Percentiles rank a stretch among this genome's conserved stretches.
These are phyloP conservation scores for Sarocladium brachiariae DNA, from an alignment of 2,329 filamentous ascomycete species.

Conservation along the genomic window DNA sequence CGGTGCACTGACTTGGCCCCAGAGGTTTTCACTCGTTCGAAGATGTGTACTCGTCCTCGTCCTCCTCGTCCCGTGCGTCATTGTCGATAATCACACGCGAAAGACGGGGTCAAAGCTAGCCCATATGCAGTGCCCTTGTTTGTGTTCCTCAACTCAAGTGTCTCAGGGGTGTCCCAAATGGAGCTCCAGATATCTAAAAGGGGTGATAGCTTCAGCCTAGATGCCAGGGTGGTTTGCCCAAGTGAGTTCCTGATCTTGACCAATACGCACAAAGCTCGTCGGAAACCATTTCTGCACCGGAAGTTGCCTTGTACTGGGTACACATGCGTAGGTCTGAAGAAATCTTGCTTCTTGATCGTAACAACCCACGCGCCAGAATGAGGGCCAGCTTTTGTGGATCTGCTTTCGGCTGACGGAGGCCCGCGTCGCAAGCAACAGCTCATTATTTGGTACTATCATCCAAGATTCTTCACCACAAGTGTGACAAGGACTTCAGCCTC, in stretches of 20 bases:
- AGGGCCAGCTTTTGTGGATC: not conserved
- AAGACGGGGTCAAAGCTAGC: not conserved
- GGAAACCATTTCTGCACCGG: not conserved
- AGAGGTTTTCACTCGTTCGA: not conserved
- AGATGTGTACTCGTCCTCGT: no score
- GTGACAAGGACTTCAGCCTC: not conserved
- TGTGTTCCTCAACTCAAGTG: no score
- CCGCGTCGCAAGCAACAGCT: not conserved
- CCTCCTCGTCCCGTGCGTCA: not conserved
- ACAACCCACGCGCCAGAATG: not conserved
- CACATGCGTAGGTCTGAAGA: not conserved
- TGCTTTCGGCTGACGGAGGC: no score
- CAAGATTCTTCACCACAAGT: not conserved
- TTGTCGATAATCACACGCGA: not conserved
- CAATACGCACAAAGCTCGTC: not conserved
- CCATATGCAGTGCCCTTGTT: not conserved
- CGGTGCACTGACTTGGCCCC: not conserved
- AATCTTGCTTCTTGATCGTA: not conserved
- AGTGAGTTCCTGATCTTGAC: not conserved
- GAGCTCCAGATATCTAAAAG: no score
- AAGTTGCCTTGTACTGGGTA: not conserved
- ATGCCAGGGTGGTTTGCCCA: not conserved
- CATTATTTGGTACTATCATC: no score
- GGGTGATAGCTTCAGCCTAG: no score
- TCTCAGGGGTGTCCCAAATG: no score